phyloP scores from a whole-genome alignment of 163 green algal species.

The Scenedesmus sp. region DNA sequence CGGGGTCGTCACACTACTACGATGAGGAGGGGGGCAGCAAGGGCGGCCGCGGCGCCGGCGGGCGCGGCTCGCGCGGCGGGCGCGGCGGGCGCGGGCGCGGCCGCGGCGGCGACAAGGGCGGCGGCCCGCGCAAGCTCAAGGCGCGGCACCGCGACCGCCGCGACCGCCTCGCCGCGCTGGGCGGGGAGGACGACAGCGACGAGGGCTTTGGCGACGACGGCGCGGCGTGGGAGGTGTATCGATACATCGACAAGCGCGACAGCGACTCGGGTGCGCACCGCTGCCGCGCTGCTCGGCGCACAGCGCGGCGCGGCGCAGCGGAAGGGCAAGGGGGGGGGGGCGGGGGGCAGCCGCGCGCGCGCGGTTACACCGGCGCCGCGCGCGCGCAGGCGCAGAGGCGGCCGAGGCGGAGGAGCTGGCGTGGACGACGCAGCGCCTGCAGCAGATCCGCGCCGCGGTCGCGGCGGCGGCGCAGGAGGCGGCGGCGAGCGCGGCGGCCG shows the following conservation, averaged over 20 bases:
- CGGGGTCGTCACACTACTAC: background rate
- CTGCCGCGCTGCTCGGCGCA: too few species aligned
- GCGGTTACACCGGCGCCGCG: too few species aligned
- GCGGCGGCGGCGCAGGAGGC: background rate
- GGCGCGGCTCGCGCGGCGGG: background rate
- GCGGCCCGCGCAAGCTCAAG: too few species aligned
- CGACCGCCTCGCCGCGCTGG: background rate
- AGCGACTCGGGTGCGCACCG: conserved; percentile 39
- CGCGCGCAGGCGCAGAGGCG: conserved; percentile 37
- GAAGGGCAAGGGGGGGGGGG: too few species aligned
- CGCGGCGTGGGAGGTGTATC: conserved; percentile 59
- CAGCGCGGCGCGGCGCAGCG: too few species aligned
- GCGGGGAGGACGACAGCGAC: conserved; percentile 8
- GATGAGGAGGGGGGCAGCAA: conserved; percentile 6
- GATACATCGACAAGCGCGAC: conserved; percentile 47
- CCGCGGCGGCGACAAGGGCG: conserved; percentile 1
- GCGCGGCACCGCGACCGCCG: background rate
- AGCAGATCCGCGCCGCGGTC: conserved; percentile 41
- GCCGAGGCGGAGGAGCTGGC: conserved; percentile 47
- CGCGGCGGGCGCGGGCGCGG: conserved; percentile 5
- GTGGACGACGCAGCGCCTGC: conserved; percentile 40
- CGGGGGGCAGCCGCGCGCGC: too few species aligned
- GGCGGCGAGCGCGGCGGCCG: background rate
- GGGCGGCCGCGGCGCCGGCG: background rate
- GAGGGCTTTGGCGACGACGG: conserved; percentile 57